Percentiles rank a stretch among this genome's conserved stretches.
These are phyloP conservation scores for Lactarius tabidus DNA, from an alignment of 768 basidiomycete species.

Conservation along the genomic window DNA sequence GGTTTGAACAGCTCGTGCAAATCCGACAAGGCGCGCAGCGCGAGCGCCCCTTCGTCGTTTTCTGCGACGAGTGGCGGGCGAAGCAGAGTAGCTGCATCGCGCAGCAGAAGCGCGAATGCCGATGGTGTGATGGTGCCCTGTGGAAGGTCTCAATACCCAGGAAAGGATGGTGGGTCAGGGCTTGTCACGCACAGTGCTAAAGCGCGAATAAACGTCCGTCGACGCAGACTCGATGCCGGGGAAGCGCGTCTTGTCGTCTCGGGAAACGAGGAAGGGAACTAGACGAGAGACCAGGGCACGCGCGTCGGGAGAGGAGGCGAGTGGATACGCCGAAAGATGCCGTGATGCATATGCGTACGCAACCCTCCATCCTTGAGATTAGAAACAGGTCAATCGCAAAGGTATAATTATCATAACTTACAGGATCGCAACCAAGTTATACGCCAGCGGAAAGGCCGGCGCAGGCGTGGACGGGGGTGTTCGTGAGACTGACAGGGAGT, in stretches of 20 bases:
- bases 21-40: conserved; percentile 49
- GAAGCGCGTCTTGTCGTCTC: conserved; percentile 53
- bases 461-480: conserved; percentile 29
- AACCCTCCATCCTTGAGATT: conserved; percentile 40
- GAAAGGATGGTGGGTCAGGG: not conserved
- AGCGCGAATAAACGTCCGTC: conserved; percentile 65
- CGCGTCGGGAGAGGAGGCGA: conserved; percentile 43
- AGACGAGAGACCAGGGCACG: conserved; percentile 49
- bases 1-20: conserved; percentile 35
- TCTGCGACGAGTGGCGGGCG: conserved; percentile 40
- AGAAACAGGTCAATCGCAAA: not conserved
- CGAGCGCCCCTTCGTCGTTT: conserved; percentile 19
- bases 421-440: conserved; percentile 68
- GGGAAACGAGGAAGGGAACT: conserved; percentile 62
- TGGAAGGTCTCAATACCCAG: not conserved
- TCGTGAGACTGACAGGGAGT: conserved; percentile 38
- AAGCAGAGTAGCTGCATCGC: conserved; percentile 52
- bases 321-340: conserved; percentile 53
- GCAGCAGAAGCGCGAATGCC: conserved; percentile 50
- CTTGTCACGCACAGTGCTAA: conserved; percentile 44
- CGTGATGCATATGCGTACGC: conserved; percentile 67
- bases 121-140: conserved; percentile 35
- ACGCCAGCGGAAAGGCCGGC: conserved; percentile 42
- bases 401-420: conserved; percentile 38
- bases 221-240: conserved; percentile 47